These are phyloP conservation scores for Rhodotorula taiwanensis DNA, from an alignment of 768 basidiomycete genomes.

Conservation along the genomic window DNA sequence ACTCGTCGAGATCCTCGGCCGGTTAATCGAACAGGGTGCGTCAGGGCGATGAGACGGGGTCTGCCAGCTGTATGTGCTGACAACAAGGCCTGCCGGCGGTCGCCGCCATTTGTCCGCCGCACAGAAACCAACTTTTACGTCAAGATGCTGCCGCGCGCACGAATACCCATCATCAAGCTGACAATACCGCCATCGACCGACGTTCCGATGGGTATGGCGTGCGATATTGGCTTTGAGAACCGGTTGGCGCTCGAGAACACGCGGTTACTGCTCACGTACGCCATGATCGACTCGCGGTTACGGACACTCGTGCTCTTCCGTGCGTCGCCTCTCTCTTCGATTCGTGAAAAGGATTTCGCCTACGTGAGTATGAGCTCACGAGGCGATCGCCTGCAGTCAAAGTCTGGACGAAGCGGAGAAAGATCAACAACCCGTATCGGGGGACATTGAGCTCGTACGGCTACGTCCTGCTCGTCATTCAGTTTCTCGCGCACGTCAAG, in stretches of 20 bases:
- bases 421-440: constrained; percentile 97
- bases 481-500: constrained; percentile 95
- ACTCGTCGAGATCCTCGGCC: constrained; percentile 87
- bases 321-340: constrained; percentile 52
- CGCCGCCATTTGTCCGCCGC: neutral
- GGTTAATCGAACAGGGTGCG: constrained; percentile 84
- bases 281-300: constrained; percentile 90
- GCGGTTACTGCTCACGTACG: constrained; percentile 89
- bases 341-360: no score
- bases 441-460: constrained; percentile 96
- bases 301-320: constrained; percentile 91
- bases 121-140: constrained; percentile 92
- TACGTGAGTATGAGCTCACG: neutral
- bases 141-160: constrained; percentile 89
- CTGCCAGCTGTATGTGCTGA: neutral
- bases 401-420: constrained; percentile 96
- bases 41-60: constrained; percentile 25
- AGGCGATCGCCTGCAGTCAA: constrained; percentile 58
- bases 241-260: constrained; percentile 95
- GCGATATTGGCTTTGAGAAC: constrained; percentile 98
- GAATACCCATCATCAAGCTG: constrained; percentile 97
- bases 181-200: constrained; percentile 60
- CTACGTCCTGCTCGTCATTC: constrained; percentile 94
- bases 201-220: constrained; percentile 73
- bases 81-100: neutral